Base-by-base conservation (phyloP, 2,329 filamentous ascomycete genomes). In the Venturia carpophila region DNA sequence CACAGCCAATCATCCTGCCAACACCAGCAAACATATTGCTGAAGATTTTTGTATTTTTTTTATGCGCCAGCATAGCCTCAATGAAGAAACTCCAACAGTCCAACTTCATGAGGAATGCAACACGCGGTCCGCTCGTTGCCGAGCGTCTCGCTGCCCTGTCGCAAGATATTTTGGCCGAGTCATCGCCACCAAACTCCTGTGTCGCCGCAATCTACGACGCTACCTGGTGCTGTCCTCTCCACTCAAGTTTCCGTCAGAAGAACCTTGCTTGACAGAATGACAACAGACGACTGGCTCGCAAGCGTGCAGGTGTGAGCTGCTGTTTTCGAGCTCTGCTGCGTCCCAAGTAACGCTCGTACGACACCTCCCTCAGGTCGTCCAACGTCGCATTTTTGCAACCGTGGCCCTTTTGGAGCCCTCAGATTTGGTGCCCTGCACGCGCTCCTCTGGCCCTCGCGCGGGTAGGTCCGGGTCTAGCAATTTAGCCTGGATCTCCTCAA, bases 81-180 rank as follows among this genome's bases (percentile, higher is more conserved):
- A 34, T 34, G 30, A 34, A 34, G 30, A 34, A 58, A 58, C 7
- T 52, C 21, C 21, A 37, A 37, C 9, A 58, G 9, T 52, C 21
- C 21, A 37, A 37, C 9, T 19, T 21, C 19, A 58, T 3, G 30
- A 34, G 30, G 15, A 56, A 56, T 21, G n/a, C 47, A 17, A 52
- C 30, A 34, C 30, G 24, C 21, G 2, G 30, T 56, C 30, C 52
- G 52, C 52, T 37, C 27, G 3, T 39, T 58, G 52, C 52, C 52
- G 52, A 37, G 52, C 52, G 52, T 58, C 52, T 58, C 52, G 52
- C 52, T 58, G 30, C 52, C 37, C 30, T 58, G 52, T 37, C 52
- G 52, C 52, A 37, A 58, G 10, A n/a, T 30, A 58, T 37, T 58
- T 58, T 11, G 15, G 52, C n/a, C 52, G 27, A 58, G 52, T 58